Evolutionary conservation across 768 basidiomycete genomes (phyloP), one percentile per base, ranked within the genome.

Genomic region (Thelephora ganbajun): DNA sequence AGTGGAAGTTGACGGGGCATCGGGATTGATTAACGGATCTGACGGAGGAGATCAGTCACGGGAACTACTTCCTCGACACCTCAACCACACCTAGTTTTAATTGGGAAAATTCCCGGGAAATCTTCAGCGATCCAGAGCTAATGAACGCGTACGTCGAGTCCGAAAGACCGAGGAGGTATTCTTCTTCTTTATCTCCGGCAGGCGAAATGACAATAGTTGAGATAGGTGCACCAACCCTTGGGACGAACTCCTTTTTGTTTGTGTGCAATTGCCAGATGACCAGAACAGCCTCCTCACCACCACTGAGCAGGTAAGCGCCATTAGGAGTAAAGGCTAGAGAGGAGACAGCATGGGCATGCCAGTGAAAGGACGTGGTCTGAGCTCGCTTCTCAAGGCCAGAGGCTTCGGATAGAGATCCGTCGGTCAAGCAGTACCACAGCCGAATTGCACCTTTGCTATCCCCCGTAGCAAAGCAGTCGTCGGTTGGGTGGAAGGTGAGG

Each of bases 401-500:
- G 36, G 70, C 69, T 56, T 72, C 73, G 34, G 51, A 34, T 30
- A 64, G 59, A 20, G 72, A 58, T 19, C 69, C 69, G 56, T 83
- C 75, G 51, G 81, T 76, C 14, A 94, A 71, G 63, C 90, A 94
- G 61, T 96, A 92, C 92, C 94, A 98, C 6, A 98, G 61, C 33
- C 88, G 74, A 43, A 99, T 83, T 53, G 76, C 70, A 47, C 96
- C 96, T 52, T 79, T 79, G 18, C 68, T 70, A 57, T 98, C 93
- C 20, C 96, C 96, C 0, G 94, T 96, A 2, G 91, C 96, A 61
- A 98, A 96, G 63, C 86, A 93, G 48, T 93, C 88, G 52, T 96
- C 83, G 45, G 69, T 71, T 2, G 94, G 94, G 61, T 94, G 90
- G 60, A 87, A 85, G 5, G 86, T 78, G 37, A 96, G 69, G 60